Percentiles rank a stretch among this genome's conserved stretches.
phyloP scores from a whole-genome alignment of 768 basidiomycete genomes.

The Agrocybe pediades region DNA sequence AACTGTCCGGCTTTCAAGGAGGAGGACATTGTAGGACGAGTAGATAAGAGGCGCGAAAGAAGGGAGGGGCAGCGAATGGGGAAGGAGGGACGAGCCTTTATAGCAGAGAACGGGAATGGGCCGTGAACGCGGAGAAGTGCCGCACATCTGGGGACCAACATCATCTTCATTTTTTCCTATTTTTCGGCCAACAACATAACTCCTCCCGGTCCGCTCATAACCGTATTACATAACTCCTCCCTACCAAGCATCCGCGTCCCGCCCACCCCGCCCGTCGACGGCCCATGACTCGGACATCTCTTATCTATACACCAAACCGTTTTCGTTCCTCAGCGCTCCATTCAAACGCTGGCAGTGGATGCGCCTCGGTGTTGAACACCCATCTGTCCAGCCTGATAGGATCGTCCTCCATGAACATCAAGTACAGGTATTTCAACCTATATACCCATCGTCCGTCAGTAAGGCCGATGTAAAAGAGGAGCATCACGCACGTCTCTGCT shows the following conservation, averaged over 20 bases:
- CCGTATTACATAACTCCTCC: neutral
- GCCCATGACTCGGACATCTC: neutral
- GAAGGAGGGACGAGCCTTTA: slow-evolving; percentile 15
- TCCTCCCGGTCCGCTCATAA: neutral
- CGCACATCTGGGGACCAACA: slow-evolving; percentile 23
- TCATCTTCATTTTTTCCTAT: slow-evolving; percentile 6
- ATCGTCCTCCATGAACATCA: slow-evolving; percentile 69
- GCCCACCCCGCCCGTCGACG: neutral
- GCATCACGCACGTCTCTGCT: slow-evolving; percentile 45
- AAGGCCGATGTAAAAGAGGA: slow-evolving; percentile 2
- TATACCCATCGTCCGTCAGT: neutral
- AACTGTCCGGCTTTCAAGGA: slow-evolving; percentile 69
- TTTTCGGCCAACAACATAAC: neutral
- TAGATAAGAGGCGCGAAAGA: slow-evolving; percentile 9
- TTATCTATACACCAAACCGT: slow-evolving; percentile 30
- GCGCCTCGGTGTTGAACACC: slow-evolving; percentile 74
- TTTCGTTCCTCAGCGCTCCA: slow-evolving; percentile 58
- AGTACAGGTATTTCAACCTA: slow-evolving; percentile 73
- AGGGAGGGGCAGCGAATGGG: slow-evolving; percentile 8
- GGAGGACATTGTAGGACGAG: slow-evolving; percentile 15
- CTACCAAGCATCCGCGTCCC: neutral
- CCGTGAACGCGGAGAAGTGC: slow-evolving; percentile 15
- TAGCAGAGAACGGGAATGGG: slow-evolving; percentile 10
- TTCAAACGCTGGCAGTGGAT: slow-evolving; percentile 71
- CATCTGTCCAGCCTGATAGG: slow-evolving; percentile 55